These are phyloP conservation scores for Ceratocystis diversiconidia DNA, from an alignment of 2,329 filamentous ascomycete genomes.

Conservation along the genomic window DNA sequence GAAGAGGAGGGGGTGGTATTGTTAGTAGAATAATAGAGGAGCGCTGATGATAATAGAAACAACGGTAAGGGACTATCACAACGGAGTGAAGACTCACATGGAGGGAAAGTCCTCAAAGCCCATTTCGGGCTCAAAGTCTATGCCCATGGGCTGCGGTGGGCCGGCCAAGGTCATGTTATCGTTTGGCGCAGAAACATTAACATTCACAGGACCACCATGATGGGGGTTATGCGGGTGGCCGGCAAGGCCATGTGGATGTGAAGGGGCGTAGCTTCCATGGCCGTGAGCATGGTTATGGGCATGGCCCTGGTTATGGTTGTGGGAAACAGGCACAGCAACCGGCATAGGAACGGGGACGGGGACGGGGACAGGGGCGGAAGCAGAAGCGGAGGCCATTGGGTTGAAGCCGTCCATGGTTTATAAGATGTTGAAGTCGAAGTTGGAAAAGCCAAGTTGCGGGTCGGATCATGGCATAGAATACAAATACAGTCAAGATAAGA, in stretches of 20 bases:
- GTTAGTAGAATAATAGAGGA: not conserved
- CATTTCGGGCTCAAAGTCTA: conserved; percentile 10
- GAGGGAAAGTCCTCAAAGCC: conserved; percentile 8
- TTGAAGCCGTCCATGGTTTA: conserved; percentile 14
- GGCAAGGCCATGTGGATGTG: not conserved
- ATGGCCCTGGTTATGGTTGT: not conserved
- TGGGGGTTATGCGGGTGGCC: not conserved
- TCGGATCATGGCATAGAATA: not conserved
- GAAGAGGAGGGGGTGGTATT: not conserved
- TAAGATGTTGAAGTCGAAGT: not conserved
- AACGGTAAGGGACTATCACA: no score
- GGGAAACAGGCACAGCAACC: not conserved
- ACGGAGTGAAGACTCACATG: not conserved
- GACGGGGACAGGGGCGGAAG: not conserved
- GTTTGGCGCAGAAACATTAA: not conserved
- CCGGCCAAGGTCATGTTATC: not conserved
- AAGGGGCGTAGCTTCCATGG: not conserved
- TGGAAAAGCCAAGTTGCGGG: not conserved
- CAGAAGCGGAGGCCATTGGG: conserved; percentile 1
- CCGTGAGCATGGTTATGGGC: not conserved
- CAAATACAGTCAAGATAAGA: not conserved
- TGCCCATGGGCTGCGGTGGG: not conserved
- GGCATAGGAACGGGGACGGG: conserved; percentile 1
- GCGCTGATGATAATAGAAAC: not conserved
- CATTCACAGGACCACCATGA: not conserved